Evolutionary conservation across 352 stramenopile genomes (phyloP), one percentile per base, ranked within the genome.

Genomic region (Phytophthora lateralis): DNA sequence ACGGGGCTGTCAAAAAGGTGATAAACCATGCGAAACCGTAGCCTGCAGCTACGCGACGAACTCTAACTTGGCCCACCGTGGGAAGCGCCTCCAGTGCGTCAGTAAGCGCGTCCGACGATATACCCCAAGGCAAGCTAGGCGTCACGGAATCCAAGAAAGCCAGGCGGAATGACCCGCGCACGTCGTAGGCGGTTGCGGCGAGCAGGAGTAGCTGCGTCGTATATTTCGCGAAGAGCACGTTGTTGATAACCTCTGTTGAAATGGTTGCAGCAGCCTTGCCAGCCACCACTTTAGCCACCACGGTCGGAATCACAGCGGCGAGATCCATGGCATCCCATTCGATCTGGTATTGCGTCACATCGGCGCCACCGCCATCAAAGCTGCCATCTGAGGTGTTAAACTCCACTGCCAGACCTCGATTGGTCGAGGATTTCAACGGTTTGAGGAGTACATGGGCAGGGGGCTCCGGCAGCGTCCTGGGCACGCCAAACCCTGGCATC

Each of bases 261-360:
- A 75, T 75, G 1, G 10, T 39, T 18, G 55, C 43, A 21, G 61
- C 66, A 1, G 52, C 45, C n/a, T 51, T 18, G 9, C 41, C 37
- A 20, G 20, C 50, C 2, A 34, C 12, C 4, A 71, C 29, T 15
- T 27, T 41, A 21, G 35, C 20, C n/a, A 75, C 34, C 1, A 75
- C 47, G 6, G 39, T 34, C 6, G 62, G 56, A 20, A 79, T 55
- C 8, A 93, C 63, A 6, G 82, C 78, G 11, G 88, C 76, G 7
- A 95, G 53, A 42, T 93, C 89, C 73, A 98, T 91, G 3, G 76
- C 80, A 60, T 98, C 95, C 93, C 92, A 99, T 44, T 98, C 90
- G 47, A 99, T 85, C 55, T 92, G 90, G 65, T 97, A 97, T 54
- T 91, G 73, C 11, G 71, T 95, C n/a, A 97, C 80, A 1, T 70